These are phyloP conservation scores for Coemansia sp. DNA, from an alignment of 192 early-diverging fungal genomes.

Conservation along the genomic window DNA sequence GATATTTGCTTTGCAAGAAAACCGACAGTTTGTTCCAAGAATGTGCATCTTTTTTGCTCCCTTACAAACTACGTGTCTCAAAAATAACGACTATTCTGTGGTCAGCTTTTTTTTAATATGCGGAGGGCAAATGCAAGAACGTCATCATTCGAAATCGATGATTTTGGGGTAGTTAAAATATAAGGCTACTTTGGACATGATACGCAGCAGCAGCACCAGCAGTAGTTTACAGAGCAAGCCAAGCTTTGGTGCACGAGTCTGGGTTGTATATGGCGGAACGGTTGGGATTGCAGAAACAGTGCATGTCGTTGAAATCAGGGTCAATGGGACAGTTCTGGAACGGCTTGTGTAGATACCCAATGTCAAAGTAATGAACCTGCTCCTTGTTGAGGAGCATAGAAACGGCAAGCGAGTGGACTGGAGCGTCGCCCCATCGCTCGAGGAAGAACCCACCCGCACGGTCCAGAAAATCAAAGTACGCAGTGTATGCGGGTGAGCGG, in stretches of 20 bases:
- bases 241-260: conserved; percentile 35
- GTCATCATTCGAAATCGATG: not conserved
- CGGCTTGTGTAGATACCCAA: conserved; percentile 61
- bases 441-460: conserved; percentile 61
- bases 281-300: conserved; percentile 40
- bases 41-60: not conserved
- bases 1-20: too few species aligned
- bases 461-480: conserved; percentile 62
- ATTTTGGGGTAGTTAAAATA: too few species aligned
- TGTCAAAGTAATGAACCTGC: conserved; percentile 69
- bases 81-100: too few species aligned
- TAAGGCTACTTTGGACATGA: too few species aligned
- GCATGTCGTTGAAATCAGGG: conserved; percentile 54
- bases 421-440: conserved; percentile 57
- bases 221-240: conserved; percentile 23
- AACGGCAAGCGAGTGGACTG: conserved; percentile 65
- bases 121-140: not conserved
- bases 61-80: not conserved
- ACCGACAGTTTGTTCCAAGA: too few species aligned
- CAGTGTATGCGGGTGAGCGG: conserved; percentile 57
- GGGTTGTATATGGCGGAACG: conserved; percentile 25
- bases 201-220: too few species aligned
- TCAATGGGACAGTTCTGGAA: conserved; percentile 50
- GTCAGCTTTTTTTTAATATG: not conserved
- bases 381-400: conserved; percentile 57